Percentiles rank a stretch among this genome's conserved stretches.
Conservation (phyloP, 2,329 filamentous ascomycete species). For the Claviceps arundinis region DNA sequence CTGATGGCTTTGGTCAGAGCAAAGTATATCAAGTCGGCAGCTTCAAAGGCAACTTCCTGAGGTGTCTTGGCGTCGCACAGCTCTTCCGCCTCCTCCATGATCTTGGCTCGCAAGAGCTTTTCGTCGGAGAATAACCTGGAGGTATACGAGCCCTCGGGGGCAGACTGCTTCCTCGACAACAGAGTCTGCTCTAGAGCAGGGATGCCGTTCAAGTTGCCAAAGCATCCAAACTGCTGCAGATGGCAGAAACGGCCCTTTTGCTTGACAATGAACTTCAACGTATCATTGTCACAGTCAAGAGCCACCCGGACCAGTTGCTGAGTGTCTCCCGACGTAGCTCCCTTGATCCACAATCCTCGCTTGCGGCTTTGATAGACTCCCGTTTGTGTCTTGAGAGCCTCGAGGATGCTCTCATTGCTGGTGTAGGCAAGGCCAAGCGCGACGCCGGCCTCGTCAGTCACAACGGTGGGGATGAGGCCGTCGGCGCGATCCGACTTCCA, state of each 20-base stretch:
- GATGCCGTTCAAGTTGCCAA: slow-evolving; percentile 71
- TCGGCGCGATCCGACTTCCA: slow-evolving; percentile 75
- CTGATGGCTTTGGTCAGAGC: slow-evolving; percentile 79
- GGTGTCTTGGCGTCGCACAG: slow-evolving; percentile 75
- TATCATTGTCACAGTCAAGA: slow-evolving; percentile 88
- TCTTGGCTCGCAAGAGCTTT: slow-evolving; percentile 83
- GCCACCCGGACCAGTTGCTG: slow-evolving; percentile 78
- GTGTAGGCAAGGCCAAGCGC: slow-evolving; percentile 89
- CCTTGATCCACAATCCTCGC: slow-evolving; percentile 92
- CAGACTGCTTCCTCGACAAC: slow-evolving; percentile 64
- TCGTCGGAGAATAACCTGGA: slow-evolving; percentile 83
- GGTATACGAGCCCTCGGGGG: slow-evolving; percentile 85
- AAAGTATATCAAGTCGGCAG: slow-evolving; percentile 93
- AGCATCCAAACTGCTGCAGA: slow-evolving; percentile 82
- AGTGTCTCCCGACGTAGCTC: slow-evolving; percentile 83
- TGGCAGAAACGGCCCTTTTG: slow-evolving; percentile 94
- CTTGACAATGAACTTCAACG: slow-evolving; percentile 75
- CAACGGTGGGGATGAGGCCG: slow-evolving; percentile 75
- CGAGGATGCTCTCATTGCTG: slow-evolving; percentile 76
- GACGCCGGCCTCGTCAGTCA: slow-evolving; percentile 75
- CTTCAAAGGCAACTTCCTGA: slow-evolving; percentile 82
- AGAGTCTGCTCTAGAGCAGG: slow-evolving; percentile 80
- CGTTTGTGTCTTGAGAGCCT: slow-evolving; percentile 62
- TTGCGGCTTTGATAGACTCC: slow-evolving; percentile 96
- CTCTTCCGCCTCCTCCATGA: slow-evolving; percentile 96